Evolutionary conservation across 1,284 basidiomycete genomes (phyloP), one percentile per base, ranked within the genome.

Genomic region (Ceratobasidium sp.): DNA sequence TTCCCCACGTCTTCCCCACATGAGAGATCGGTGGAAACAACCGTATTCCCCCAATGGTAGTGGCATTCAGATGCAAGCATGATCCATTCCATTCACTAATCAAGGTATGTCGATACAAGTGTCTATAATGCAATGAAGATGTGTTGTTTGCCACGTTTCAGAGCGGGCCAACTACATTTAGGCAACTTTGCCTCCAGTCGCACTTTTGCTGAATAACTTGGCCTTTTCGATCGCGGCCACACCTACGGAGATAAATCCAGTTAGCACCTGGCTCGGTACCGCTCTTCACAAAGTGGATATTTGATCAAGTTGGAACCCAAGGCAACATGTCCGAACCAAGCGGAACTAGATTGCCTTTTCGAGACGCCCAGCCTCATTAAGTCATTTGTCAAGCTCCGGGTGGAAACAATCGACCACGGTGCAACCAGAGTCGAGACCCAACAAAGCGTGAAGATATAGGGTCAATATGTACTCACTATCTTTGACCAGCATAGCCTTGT

Each of bases 151-250:
- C 29, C 34, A 55, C 34, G 17, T 17, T 31, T 29, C 38, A 20
- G 52, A 10, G 1, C 8, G 22, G 4, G 20, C 15, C 3, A 4
- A 4, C 10, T 15, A 31, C 8, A 56, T 25, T 47, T 29, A 68
- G 22, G 64, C 38, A 13, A 68, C 64, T n/a, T 56, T 68, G 50
- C 54, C 52, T 31, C 40, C 43, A 25, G 81, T 73, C 35, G 87
- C 81, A 25, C 84, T 87, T 77, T 94, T 95, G 81, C 91, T 91
- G 80, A 96, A 92, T 74, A 96, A 83, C 79, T 93, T 93, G 55
- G 94, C 94, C 82, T 95, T 95, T 80, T 95, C 94, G 75, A 96
- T 90, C 60, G 93, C 86, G 43, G 83, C 83, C 73, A 84, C 80
- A 84, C 88, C 88, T 89, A 74, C 32, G 68, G 57, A 49, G 65